Conservation (phyloP, 2,329 filamentous ascomycete genomes). For the Ceratocystis diversiconidia region DNA sequence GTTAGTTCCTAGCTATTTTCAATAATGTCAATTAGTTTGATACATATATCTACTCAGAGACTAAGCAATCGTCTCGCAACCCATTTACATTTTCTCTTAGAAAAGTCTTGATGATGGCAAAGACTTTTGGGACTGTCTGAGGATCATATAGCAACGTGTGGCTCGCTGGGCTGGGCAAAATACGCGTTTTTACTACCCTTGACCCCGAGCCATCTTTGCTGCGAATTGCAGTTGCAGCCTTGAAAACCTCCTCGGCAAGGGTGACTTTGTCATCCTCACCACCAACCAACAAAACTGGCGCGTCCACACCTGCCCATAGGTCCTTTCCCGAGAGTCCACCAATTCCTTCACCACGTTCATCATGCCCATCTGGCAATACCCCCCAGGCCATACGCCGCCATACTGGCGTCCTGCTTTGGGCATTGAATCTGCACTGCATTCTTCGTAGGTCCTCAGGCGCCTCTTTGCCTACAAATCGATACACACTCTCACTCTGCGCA, state of each 20-base stretch:
- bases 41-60: neutral
- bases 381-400: slow-evolving; percentile 73
- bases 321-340: slow-evolving; percentile 56
- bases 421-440: slow-evolving; percentile 62
- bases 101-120: slow-evolving; percentile 73
- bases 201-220: slow-evolving; percentile 16
- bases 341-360: slow-evolving; percentile 35
- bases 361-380: slow-evolving; percentile 40
- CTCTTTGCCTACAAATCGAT: slow-evolving; percentile 55
- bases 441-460: slow-evolving; percentile 52
- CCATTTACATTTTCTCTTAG: slow-evolving; percentile 59
- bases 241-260: slow-evolving; percentile 53
- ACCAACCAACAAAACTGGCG: slow-evolving; percentile 66
- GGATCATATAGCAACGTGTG: slow-evolving; percentile 77
- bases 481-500: slow-evolving; percentile 60
- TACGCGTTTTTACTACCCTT: slow-evolving; percentile 49
- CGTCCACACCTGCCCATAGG: slow-evolving; percentile 56
- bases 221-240: slow-evolving; percentile 36
- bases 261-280: slow-evolving; percentile 67
- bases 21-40: neutral
- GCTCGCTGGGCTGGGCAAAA: slow-evolving; percentile 63
- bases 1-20: neutral
- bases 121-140: slow-evolving; percentile 57
- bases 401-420: slow-evolving; percentile 66
- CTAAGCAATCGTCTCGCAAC: neutral